These are phyloP conservation scores for Paulownia fortunei DNA, from an alignment of 257 asterid genomes.

Conservation along the genomic window DNA sequence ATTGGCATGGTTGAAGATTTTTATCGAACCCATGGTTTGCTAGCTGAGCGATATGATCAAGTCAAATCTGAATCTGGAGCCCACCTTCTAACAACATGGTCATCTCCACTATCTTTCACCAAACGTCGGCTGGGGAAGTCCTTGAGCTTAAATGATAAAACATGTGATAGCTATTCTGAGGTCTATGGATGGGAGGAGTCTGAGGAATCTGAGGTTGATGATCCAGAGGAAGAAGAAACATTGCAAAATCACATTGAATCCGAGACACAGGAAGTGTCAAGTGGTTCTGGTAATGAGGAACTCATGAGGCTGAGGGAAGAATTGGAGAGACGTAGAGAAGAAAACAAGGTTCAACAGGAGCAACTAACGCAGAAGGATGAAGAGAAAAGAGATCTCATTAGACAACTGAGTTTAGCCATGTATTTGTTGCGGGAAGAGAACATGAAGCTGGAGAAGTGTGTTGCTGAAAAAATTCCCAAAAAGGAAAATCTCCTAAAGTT, in stretches of 20 bases:
- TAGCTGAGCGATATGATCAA: slow-evolving; percentile 78
- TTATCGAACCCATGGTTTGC: slow-evolving; percentile 70
- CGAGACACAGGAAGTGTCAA: slow-evolving; percentile 37
- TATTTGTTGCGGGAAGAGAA: slow-evolving; percentile 77
- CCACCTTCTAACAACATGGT: slow-evolving; percentile 59
- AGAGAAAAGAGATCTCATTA: slow-evolving; percentile 84
- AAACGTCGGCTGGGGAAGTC: slow-evolving; percentile 55
- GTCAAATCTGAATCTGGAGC: slow-evolving; percentile 58
- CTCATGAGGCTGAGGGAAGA: slow-evolving; percentile 53
- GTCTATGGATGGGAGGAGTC: slow-evolving; percentile 59
- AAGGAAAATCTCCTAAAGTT: slow-evolving; percentile 42
- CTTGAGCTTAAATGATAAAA: slow-evolving; percentile 50
- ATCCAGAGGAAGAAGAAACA: slow-evolving; percentile 62
- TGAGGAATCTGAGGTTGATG: slow-evolving; percentile 82
- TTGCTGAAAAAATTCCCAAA: slow-evolving; percentile 40
- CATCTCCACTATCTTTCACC: slow-evolving; percentile 55
- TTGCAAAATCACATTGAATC: neutral
- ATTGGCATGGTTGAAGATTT: slow-evolving; percentile 79
- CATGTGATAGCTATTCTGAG: slow-evolving; percentile 86
- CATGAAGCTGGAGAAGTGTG: slow-evolving; percentile 46
- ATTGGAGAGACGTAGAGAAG: slow-evolving; percentile 59
- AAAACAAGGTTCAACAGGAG: slow-evolving; percentile 55
- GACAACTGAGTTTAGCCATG: slow-evolving; percentile 78
- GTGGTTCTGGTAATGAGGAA: slow-evolving; percentile 33
- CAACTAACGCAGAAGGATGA: slow-evolving; percentile 73